Conservation (phyloP, 768 basidiomycete species). For the Suillus cothurnatus region DNA sequence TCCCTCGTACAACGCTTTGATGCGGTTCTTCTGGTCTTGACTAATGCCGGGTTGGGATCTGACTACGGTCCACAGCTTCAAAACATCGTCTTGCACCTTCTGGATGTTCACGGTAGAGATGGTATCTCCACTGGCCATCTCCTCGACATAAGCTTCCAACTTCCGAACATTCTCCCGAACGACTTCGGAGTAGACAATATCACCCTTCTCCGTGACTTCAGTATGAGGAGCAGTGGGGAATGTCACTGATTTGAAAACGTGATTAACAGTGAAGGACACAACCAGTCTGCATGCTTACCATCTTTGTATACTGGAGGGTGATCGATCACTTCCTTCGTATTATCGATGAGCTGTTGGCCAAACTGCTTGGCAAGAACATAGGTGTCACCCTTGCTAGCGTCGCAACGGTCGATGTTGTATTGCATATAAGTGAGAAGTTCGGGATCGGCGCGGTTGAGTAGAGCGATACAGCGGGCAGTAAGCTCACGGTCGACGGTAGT, state of each 20-base stretch:
- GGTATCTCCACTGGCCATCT: conserved; percentile 96
- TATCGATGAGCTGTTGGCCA: conserved; percentile 93
- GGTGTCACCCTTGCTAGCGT: conserved; percentile 82
- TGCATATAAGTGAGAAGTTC: conserved; percentile 94
- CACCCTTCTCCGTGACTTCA: conserved; percentile 90
- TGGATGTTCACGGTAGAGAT: conserved; percentile 89
- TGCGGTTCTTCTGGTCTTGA: conserved; percentile 93
- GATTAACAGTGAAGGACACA: conserved; percentile 6
- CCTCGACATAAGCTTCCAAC: conserved; percentile 95
- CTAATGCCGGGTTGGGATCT: conserved; percentile 97
- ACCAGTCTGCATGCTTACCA: conserved; percentile 53
- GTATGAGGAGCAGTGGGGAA: conserved; percentile 98
- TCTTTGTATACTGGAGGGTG: conserved; percentile 94
- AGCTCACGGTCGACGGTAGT: conserved; percentile 95
- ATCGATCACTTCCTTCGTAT: conserved; percentile 82
- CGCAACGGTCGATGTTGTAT: conserved; percentile 85
- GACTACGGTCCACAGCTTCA: conserved; percentile 96
- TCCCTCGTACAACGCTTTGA: conserved; percentile 94
- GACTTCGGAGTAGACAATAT: conserved; percentile 93
- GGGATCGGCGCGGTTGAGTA: conserved; percentile 97
- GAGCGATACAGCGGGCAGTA: conserved; percentile 94
- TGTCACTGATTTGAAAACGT: conserved; percentile 58
- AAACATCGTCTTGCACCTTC: conserved; percentile 96
- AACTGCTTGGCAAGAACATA: conserved; percentile 97
- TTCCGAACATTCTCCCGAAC: conserved; percentile 96